Evolutionary conservation across 202 grass and related monocot species (phyloP).

Genomic region (Musa balbisiana): DNA sequence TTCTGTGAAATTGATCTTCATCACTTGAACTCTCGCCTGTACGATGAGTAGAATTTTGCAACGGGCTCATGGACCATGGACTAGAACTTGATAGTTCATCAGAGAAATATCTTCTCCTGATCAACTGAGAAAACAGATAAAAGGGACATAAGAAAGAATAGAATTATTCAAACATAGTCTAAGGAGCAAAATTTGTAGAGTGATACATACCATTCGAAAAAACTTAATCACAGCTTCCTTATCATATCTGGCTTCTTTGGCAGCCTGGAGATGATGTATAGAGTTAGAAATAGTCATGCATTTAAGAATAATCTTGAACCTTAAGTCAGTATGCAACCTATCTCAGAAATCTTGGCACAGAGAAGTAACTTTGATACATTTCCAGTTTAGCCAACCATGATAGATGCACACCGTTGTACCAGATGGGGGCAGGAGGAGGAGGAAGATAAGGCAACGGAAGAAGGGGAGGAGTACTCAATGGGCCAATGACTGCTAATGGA

Average conservation of each 20-base stretch:
- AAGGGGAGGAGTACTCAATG: too few relatives aligned
- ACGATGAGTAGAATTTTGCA: neutral
- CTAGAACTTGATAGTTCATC: constrained; percentile 12
- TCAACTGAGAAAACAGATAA: constrained; percentile 10
- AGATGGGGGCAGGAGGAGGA: too few relatives aligned
- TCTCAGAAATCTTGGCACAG: too few relatives aligned
- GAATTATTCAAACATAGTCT: neutral
- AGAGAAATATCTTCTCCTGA: constrained; percentile 22
- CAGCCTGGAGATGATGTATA: constrained; percentile 55
- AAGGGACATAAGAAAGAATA: neutral
- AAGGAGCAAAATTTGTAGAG: neutral
- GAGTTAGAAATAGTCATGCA: neutral
- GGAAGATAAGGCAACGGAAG: too few relatives aligned
- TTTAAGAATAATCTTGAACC: neutral
- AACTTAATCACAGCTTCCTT: constrained; percentile 95
- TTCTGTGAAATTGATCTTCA: constrained; percentile 12
- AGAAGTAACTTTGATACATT: too few relatives aligned
- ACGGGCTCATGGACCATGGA: constrained; percentile 2
- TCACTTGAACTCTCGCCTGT: constrained; percentile 1
- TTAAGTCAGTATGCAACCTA: too few relatives aligned
- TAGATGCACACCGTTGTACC: too few relatives aligned
- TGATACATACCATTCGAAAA: constrained; percentile 70
- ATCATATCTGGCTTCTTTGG: constrained; percentile 87
- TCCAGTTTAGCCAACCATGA: too few relatives aligned
- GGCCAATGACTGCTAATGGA: too few relatives aligned